Percentiles rank a stretch among this genome's conserved stretches.
Conservation (phyloP, 2,329 filamentous ascomycete genomes). For the Cladosporium sp. region DNA sequence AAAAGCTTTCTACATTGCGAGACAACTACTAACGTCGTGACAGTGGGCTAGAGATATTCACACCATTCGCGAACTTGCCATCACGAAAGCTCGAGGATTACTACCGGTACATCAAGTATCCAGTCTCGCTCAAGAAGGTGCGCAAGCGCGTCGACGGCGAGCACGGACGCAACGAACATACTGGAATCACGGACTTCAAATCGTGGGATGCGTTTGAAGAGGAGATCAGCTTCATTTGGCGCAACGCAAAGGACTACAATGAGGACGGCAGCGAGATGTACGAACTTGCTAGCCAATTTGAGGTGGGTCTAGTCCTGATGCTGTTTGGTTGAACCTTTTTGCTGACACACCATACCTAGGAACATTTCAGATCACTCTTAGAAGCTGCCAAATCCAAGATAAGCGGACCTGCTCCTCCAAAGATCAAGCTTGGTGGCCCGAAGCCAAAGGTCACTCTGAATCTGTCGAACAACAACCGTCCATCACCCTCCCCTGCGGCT, state of each 20-base stretch:
- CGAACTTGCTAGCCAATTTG: conserved; percentile 72
- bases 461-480: conserved; percentile 36
- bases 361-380: conserved; percentile 67
- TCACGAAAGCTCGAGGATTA: conserved; percentile 78
- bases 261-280: conserved; percentile 88
- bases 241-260: conserved; percentile 85
- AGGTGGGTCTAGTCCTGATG: conserved; percentile 55
- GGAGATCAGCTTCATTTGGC: conserved; percentile 78
- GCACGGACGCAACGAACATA: conserved; percentile 64
- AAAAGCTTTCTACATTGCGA: conserved; percentile 2
- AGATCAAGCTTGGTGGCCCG: conserved; percentile 65
- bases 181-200: conserved; percentile 68
- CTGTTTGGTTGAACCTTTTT: not conserved
- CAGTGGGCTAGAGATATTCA: conserved; percentile 66
- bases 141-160: conserved; percentile 75
- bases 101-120: conserved; percentile 78
- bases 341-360: conserved; percentile 46
- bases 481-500: conserved; percentile 45
- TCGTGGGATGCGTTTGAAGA: conserved; percentile 81
- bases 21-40: conserved; percentile 19
- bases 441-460: conserved; percentile 43
- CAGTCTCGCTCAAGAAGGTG: conserved; percentile 74
- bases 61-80: conserved; percentile 77
- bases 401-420: conserved; percentile 69
- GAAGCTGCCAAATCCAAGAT: conserved; percentile 71